Conservation (phyloP, 202 grass and related monocot genomes). For the Panicum virgatum region DNA sequence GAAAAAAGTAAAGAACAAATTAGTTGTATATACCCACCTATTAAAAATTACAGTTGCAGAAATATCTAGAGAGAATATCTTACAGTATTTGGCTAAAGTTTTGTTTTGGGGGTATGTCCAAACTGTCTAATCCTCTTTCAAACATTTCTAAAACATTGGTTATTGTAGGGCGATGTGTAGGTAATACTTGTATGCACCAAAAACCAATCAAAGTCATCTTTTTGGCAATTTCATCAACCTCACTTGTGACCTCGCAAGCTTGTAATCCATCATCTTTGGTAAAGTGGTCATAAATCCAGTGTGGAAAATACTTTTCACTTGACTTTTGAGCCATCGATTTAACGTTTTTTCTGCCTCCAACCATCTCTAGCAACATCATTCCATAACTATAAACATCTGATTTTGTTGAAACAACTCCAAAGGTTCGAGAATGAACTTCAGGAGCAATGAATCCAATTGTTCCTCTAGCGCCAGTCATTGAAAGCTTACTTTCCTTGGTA, state of each 20-base stretch:
- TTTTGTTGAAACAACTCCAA: conserved; percentile 48
- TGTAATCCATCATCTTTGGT: conserved; percentile 3
- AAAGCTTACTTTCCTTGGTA: conserved; percentile 33
- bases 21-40: no score
- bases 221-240: conserved; percentile 29
- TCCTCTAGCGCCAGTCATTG: conserved; percentile 34
- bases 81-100: conserved; percentile 8
- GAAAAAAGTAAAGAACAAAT: no score
- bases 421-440: conserved; percentile 43
- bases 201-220: conserved; percentile 45
- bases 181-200: conserved; percentile 44
- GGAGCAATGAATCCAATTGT: conserved; percentile 49
- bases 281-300: conserved; percentile 49
- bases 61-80: neutral
- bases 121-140: neutral
- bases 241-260: neutral
- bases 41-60: no score
- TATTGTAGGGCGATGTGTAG: conserved; percentile 15
- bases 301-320: conserved; percentile 34
- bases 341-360: conserved; percentile 32
- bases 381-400: conserved; percentile 59
- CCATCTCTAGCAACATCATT: conserved; percentile 61
- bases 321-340: neutral
- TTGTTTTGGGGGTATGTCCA: neutral
- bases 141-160: neutral